These are phyloP conservation scores for Multifurca ochricompacta DNA, from an alignment of 768 basidiomycete species.

Conservation along the genomic window DNA sequence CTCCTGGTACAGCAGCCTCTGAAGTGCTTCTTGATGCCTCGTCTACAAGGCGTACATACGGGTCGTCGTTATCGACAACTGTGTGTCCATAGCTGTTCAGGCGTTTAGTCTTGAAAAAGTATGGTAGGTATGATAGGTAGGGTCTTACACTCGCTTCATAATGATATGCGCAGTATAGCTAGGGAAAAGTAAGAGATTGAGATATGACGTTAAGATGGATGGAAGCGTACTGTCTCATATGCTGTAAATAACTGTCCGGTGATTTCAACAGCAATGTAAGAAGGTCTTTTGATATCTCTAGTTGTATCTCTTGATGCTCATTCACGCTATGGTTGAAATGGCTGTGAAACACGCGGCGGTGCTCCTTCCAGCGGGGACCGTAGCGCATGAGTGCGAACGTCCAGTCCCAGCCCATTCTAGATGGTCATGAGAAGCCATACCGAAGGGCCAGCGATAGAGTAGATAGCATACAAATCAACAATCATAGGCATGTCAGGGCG, in stretches of 20 bases:
- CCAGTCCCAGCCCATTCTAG: slow-evolving; percentile 24
- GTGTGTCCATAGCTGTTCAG: slow-evolving; percentile 16
- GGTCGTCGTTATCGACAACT: slow-evolving; percentile 14
- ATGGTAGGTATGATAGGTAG: background rate
- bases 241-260: slow-evolving; percentile 17
- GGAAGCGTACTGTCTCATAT: slow-evolving; percentile 14
- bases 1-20: slow-evolving; percentile 18
- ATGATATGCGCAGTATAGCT: slow-evolving; percentile 9
- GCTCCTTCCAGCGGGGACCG: slow-evolving; percentile 22
- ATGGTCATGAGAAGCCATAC: background rate
- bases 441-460: background rate
- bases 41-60: slow-evolving; percentile 16
- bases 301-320: slow-evolving; percentile 16
- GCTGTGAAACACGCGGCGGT: slow-evolving; percentile 22
- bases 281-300: slow-evolving; percentile 12
- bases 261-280: slow-evolving; percentile 16
- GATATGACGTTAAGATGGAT: background rate
- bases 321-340: slow-evolving; percentile 18
- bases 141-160: slow-evolving; percentile 11
- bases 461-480: slow-evolving; percentile 18
- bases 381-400: slow-evolving; percentile 22
- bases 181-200: background rate
- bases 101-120: background rate
- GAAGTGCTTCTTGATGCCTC: slow-evolving; percentile 12
- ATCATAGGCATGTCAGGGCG: slow-evolving; percentile 23